Conservation (phyloP, 1,139 yeast genomes). For the Blastobotrys illinoisensis region DNA sequence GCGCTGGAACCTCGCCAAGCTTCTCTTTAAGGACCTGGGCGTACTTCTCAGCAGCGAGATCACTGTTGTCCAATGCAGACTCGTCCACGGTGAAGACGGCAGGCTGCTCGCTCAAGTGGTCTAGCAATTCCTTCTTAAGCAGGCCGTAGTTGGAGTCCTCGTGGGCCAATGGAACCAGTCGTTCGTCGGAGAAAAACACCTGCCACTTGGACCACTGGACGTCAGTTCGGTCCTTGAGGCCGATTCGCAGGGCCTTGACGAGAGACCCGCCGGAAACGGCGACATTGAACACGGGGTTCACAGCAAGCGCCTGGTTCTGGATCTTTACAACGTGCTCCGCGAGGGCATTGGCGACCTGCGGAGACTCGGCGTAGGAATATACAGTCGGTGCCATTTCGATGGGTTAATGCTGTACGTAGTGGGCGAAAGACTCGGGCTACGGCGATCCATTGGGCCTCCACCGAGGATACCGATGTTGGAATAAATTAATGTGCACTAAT, state of each 20-base stretch:
- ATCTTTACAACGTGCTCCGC: constrained; percentile 82
- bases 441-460: background rate
- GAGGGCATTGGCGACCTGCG: constrained; percentile 50
- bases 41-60: constrained; percentile 51
- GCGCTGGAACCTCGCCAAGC: constrained; percentile 22
- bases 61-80: constrained; percentile 36
- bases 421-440: background rate
- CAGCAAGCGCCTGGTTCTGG: constrained; percentile 59
- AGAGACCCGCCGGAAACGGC: constrained; percentile 92
- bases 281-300: constrained; percentile 46
- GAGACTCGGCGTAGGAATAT: constrained; percentile 24
- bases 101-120: constrained; percentile 36
- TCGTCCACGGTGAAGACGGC: constrained; percentile 49
- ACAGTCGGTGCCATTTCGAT: constrained; percentile 15
- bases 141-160: constrained; percentile 65
- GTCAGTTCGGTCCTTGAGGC: constrained; percentile 54
- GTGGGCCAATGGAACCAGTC: constrained; percentile 62
- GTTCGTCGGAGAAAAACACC: constrained; percentile 66
- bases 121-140: constrained; percentile 53
- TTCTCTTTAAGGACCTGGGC: constrained; percentile 41
- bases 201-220: constrained; percentile 64
- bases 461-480: background rate
- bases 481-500: background rate
- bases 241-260: constrained; percentile 66
- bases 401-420: background rate